These are phyloP conservation scores for Argentina anserina DNA, from an alignment of 306 rosid species.

Conservation along the genomic window DNA sequence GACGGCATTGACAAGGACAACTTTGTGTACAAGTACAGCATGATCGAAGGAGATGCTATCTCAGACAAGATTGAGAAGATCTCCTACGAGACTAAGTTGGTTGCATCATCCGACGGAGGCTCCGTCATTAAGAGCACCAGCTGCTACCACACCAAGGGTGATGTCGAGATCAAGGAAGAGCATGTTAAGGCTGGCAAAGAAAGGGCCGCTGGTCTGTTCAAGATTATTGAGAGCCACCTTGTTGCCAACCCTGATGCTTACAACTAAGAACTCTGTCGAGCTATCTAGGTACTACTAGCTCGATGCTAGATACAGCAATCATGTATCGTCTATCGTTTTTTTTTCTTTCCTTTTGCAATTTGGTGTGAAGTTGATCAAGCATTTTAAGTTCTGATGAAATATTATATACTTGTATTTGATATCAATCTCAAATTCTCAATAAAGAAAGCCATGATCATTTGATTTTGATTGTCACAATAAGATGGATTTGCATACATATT, in stretches of 20 bases:
- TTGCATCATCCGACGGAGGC: conserved; percentile 33
- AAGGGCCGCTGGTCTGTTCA: neutral
- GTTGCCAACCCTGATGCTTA: neutral
- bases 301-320: neutral
- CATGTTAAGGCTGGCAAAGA: neutral
- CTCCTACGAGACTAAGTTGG: conserved; percentile 24
- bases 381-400: neutral
- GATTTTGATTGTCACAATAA: neutral
- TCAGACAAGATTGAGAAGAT: conserved; percentile 42
- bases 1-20: conserved; percentile 32
- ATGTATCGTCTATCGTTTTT: neutral
- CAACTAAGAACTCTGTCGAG: no score
- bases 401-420: neutral
- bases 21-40: conserved; percentile 35
- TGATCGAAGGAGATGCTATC: conserved; percentile 35
- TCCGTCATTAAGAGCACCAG: conserved; percentile 26
- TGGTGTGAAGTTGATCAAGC: neutral
- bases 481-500: neutral
- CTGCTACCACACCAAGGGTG: conserved; percentile 33
- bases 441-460: neutral
- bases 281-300: neutral
- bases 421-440: neutral
- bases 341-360: no score
- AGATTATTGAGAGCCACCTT: conserved; percentile 23
- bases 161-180: conserved; percentile 17